Conservation (phyloP, 768 basidiomycete species). For the Crucibulum laeve region DNA sequence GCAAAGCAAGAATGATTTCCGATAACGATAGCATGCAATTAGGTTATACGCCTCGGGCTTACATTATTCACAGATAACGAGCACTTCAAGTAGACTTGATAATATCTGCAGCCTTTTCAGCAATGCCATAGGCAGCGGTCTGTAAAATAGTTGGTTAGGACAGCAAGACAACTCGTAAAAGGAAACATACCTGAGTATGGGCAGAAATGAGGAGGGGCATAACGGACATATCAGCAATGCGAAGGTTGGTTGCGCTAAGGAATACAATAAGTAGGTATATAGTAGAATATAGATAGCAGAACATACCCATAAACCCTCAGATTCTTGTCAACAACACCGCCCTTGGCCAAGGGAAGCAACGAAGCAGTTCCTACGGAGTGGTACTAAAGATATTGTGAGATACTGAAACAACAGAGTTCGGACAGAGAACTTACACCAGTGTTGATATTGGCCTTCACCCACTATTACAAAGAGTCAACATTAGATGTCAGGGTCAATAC, state of each 20-base stretch:
- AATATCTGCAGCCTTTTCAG: slow-evolving; percentile 16
- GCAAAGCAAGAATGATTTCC: too few relatives aligned
- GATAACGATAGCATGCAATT: too few relatives aligned
- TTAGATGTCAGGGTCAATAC: neutral
- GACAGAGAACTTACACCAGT: slow-evolving; percentile 14
- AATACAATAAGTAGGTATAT: slow-evolving; percentile 8
- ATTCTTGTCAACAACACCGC: slow-evolving; percentile 16
- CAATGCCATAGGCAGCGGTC: slow-evolving; percentile 20
- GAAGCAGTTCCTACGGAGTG: slow-evolving; percentile 32
- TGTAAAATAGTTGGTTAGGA: neutral
- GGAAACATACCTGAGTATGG: slow-evolving; percentile 23
- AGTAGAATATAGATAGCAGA: neutral
- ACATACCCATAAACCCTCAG: slow-evolving; percentile 20
- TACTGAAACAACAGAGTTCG: neutral
- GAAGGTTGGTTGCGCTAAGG: slow-evolving; percentile 38
- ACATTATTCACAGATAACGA: too few relatives aligned
- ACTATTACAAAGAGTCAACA: slow-evolving; percentile 7
- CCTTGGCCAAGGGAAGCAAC: slow-evolving; percentile 27
- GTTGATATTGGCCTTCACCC: slow-evolving; percentile 17
- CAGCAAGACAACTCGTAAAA: neutral
- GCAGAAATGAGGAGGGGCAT: slow-evolving; percentile 34
- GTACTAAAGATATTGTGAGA: slow-evolving; percentile 12
- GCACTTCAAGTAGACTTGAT: slow-evolving; percentile 4
- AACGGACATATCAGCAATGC: slow-evolving; percentile 41
- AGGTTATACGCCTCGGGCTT: too few relatives aligned